Evolutionary conservation across 2,329 filamentous ascomycete genomes (phyloP).

Genomic region (Rhinocladiella mackenziei): DNA sequence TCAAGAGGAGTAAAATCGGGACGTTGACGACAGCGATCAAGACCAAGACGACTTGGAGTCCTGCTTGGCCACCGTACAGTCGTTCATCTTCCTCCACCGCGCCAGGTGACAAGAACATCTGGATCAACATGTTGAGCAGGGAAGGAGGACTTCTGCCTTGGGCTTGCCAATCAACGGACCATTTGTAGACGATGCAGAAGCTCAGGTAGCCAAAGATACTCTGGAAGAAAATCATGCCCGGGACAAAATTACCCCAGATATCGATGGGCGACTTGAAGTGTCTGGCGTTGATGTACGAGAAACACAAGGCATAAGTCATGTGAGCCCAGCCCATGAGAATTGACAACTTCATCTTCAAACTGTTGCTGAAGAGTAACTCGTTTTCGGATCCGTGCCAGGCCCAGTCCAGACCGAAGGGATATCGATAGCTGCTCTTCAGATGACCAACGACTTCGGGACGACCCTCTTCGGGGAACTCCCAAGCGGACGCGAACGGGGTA

Average conservation of each 20-base stretch:
- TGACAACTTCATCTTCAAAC: slow-evolving; percentile 99
- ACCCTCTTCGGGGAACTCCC: slow-evolving; percentile 75
- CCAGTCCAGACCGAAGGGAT: slow-evolving; percentile 93
- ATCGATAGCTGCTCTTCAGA: slow-evolving; percentile 73
- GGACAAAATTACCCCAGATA: slow-evolving; percentile 95
- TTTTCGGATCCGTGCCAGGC: slow-evolving; percentile 97
- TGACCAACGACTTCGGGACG: slow-evolving; percentile 62
- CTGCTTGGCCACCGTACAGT: slow-evolving; percentile 73
- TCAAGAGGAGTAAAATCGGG: slow-evolving; percentile 85
- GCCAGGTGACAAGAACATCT: slow-evolving; percentile 95
- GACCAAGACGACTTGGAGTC: slow-evolving; percentile 72
- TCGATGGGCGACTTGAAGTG: slow-evolving; percentile 95
- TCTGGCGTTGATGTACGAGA: slow-evolving; percentile 86
- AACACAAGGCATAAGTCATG: slow-evolving; percentile 97
- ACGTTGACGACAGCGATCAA: slow-evolving; percentile 82
- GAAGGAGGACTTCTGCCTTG: slow-evolving; percentile 69
- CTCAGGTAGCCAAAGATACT: slow-evolving; percentile 96
- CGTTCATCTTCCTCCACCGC: slow-evolving; percentile 61
- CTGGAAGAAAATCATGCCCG: slow-evolving; percentile 99
- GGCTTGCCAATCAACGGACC: slow-evolving; percentile 81
- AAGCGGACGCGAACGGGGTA: slow-evolving; percentile 82
- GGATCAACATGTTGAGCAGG: slow-evolving; percentile 97
- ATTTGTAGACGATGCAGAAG: slow-evolving; percentile 93
- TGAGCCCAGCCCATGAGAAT: slow-evolving; percentile 87
- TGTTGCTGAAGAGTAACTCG: slow-evolving; percentile 92